Base-by-base conservation (phyloP, 768 basidiomycete genomes). In the Paxillus rubicundulus region DNA sequence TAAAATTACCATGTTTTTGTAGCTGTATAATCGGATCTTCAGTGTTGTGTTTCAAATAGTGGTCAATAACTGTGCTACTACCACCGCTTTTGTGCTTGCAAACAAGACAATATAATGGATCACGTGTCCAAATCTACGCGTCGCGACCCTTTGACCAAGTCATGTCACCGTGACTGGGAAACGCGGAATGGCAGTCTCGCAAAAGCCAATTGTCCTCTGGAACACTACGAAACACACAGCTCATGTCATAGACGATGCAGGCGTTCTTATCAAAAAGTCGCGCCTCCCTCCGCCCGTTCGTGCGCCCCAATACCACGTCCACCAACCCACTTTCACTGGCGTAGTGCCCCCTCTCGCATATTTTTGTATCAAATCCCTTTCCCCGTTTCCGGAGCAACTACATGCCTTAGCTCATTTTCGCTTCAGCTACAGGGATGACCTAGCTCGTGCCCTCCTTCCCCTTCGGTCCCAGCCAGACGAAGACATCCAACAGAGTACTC, bases 261-360 rank as follows among this genome's bases (percentile, higher is more conserved):
- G 61, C 0, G 49, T 54, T 5, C 30, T 55, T 3, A 58, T 64
- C 40, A 33, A 45, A n/a, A 58, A 58, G 37, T 52, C 41, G n/a
- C 37, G 56, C 20, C 48, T 63, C 9, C 30, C 62, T 5, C 45
- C 51, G 2, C 49, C 49, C 17, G 52, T 33, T 17, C 45, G 32
- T 14, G 39, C 47, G 20, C 44, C 40, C 2, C 40, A 41, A 9
- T 56, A 49, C 40, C 8, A 39, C 38, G n/a, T 10, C n/a, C 21
- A 41, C 13, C 30, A 39, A 9, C 36, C 34, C 16, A 32, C 41
- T 10, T 43, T 38, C 21, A 24, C 20, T 17, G 52, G 55, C 36
- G 39, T 47, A 33, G 64, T 81, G 38, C 85, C 84, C 1, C 77
- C 85, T 3, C 77, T 89, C 39, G 59, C 74, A 30, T 73, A 73